These are phyloP conservation scores for Aspergillus sp. DNA, from an alignment of 2,329 filamentous ascomycete genomes.

Conservation along the genomic window DNA sequence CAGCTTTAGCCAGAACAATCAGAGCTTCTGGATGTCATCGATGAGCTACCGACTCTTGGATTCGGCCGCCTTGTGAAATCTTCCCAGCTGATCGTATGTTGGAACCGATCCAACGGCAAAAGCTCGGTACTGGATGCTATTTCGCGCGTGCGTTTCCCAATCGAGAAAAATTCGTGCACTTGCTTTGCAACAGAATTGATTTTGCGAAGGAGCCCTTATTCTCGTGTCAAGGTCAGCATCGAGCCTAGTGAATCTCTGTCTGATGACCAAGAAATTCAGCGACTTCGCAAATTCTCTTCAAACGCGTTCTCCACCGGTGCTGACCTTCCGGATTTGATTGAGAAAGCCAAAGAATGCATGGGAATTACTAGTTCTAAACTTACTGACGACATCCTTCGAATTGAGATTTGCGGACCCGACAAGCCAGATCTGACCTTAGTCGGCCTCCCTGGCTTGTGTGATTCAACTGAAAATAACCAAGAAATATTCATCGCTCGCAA, in stretches of 20 bases:
- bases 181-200: constrained; percentile 6
- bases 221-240: constrained; percentile 1
- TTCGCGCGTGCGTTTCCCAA: constrained; percentile 6
- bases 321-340: constrained; percentile 43
- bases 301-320: constrained; percentile 8
- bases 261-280: background rate
- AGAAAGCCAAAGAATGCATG: constrained; percentile 48
- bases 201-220: constrained; percentile 1
- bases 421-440: constrained; percentile 58
- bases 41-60: constrained; percentile 2
- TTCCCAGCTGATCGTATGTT: constrained; percentile 5
- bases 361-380: constrained; percentile 33
- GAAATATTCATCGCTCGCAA: constrained; percentile 50
- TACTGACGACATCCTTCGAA: constrained; percentile 47
- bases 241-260: background rate
- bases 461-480: constrained; percentile 50
- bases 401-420: constrained; percentile 55
- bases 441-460: constrained; percentile 56
- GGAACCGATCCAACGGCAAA: constrained; percentile 8
- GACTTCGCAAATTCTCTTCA: background rate
- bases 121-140: constrained; percentile 9
- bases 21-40: constrained; percentile 11
- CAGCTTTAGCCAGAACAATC: constrained; percentile 1
- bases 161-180: constrained; percentile 5
- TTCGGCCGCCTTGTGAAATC: background rate